Conservation (phyloP, 1,284 basidiomycete genomes). For the Earliella scabrosa region DNA sequence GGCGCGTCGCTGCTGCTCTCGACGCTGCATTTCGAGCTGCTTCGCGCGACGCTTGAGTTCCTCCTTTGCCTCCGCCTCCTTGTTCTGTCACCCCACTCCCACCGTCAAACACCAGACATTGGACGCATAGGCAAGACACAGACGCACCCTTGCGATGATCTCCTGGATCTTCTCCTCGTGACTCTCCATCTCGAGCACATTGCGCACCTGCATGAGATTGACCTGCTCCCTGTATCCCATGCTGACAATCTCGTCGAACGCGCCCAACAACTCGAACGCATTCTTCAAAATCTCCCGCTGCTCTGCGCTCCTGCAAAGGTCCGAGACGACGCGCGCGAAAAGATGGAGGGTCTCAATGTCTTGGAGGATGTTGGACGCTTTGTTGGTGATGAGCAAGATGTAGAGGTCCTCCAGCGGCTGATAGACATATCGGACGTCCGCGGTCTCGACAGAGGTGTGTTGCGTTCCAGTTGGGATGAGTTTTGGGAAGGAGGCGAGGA, state of each 20-base stretch:
- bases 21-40: conserved; percentile 97
- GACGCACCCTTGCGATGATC: conserved; percentile 89
- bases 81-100: conserved; percentile 66
- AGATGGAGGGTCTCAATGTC: conserved; percentile 97
- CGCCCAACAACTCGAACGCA: conserved; percentile 93
- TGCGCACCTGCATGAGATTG: conserved; percentile 90
- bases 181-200: conserved; percentile 96
- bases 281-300: conserved; percentile 92
- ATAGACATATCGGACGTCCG: conserved; percentile 96
- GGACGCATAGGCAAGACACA: neutral
- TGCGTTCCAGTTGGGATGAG: conserved; percentile 97
- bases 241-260: conserved; percentile 97
- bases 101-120: neutral
- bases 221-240: conserved; percentile 95
- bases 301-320: conserved; percentile 86
- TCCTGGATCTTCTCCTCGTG: conserved; percentile 99
- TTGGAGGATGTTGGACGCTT: conserved; percentile 97
- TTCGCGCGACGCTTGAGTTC: conserved; percentile 98
- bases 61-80: conserved; percentile 99
- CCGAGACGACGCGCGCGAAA: conserved; percentile 92
- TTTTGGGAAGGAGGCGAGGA: conserved; percentile 97
- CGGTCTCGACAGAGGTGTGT: conserved; percentile 94
- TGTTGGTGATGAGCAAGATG: conserved; percentile 98
- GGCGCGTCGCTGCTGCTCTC: conserved; percentile 85
- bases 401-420: conserved; percentile 98